A percentile compares a stretch with the other conserved stretches of the same genome.
phyloP scores from a whole-genome alignment of 2,329 filamentous ascomycete genomes.

The Fusarium sp. region DNA sequence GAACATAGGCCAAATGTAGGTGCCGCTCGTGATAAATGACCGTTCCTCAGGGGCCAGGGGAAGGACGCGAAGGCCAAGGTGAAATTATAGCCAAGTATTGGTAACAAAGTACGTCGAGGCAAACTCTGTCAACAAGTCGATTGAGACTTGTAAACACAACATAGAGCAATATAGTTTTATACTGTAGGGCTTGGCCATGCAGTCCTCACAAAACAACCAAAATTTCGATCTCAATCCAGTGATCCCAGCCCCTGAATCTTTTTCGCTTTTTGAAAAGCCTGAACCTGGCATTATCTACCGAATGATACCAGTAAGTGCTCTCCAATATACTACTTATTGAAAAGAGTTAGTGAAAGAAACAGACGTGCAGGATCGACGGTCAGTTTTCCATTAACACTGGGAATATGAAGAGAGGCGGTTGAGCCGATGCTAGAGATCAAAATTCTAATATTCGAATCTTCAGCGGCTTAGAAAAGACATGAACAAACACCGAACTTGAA shows the following conservation, averaged over 20 bases:
- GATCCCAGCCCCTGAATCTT: neutral
- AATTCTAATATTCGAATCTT: neutral
- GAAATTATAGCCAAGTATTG: neutral
- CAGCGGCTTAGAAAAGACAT: neutral
- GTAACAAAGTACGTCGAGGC: too few relatives aligned
- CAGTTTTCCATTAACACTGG: neutral
- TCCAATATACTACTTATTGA: fast-evolving
- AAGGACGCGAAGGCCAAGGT: neutral
- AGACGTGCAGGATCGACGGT: neutral
- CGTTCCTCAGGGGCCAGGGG: neutral
- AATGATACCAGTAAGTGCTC: neutral
- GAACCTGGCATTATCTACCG: neutral
- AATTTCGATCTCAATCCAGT: neutral
- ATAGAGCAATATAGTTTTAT: neutral
- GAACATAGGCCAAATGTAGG: neutral
- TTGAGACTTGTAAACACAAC: neutral
- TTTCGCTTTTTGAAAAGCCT: neutral
- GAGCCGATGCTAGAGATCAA: neutral
- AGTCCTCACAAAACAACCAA: neutral
- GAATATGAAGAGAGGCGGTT: neutral
- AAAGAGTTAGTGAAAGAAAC: neutral
- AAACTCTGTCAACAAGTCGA: neutral
- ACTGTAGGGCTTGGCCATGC: neutral
- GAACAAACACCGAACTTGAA: neutral
- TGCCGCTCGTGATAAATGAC: neutral